Percentiles rank a stretch among this genome's conserved stretches.
Conservation (phyloP, 2,329 filamentous ascomycete species). For the Fusarium sulawesiense region DNA sequence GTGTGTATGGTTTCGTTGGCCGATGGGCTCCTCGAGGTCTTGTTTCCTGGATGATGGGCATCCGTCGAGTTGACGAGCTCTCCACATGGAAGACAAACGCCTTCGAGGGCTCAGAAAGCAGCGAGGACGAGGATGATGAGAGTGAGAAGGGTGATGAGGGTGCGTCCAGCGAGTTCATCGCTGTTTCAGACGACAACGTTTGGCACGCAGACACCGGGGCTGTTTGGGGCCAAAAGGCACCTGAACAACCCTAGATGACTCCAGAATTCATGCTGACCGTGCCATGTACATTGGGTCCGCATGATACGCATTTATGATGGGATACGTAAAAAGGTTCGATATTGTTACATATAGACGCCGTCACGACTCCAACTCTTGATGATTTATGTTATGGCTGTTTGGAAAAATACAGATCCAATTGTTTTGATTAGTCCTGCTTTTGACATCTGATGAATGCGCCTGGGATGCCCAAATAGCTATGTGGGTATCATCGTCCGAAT, state of each 20-base stretch:
- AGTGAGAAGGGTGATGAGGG: constrained; percentile 45
- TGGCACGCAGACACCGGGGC: constrained; percentile 57
- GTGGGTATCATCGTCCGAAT: constrained; percentile 35
- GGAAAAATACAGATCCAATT: constrained; percentile 24
- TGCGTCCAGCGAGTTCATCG: constrained; percentile 60
- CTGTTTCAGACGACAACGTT: constrained; percentile 59
- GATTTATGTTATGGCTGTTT: constrained; percentile 12
- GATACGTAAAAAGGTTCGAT: constrained; percentile 41
- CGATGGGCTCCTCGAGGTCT: constrained; percentile 80
- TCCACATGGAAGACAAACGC: constrained; percentile 63
- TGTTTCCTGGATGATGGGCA: constrained; percentile 94
- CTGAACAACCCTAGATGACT: constrained; percentile 37
- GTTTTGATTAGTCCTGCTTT: constrained; percentile 4
- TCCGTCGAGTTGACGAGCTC: constrained; percentile 70
- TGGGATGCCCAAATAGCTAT: background rate
- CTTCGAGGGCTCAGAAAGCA: constrained; percentile 52
- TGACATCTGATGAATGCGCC: background rate
- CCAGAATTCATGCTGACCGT: constrained; percentile 26
- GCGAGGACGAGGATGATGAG: constrained; percentile 53
- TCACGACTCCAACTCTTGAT: constrained; percentile 47
- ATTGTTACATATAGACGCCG: constrained; percentile 47
- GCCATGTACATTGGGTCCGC: constrained; percentile 24
- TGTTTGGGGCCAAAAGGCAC: constrained; percentile 56
- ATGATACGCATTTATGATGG: constrained; percentile 41
- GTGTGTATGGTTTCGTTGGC: constrained; percentile 87